Conservation (phyloP, 1,139 yeast species). For the Kodamaea sp. region DNA sequence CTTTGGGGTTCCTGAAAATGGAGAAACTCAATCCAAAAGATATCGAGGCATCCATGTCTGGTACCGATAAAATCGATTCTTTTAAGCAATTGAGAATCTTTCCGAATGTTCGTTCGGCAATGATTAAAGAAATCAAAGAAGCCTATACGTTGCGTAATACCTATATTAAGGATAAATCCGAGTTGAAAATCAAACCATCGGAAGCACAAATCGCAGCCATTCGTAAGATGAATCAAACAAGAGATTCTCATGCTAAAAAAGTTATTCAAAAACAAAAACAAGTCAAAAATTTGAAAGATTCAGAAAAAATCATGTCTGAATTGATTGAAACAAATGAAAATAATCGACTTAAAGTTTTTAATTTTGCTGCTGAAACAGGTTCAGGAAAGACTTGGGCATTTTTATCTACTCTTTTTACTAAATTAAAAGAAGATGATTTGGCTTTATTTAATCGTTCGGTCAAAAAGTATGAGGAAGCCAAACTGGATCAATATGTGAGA, state of each 20-base stretch:
- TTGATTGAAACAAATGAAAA: conserved; percentile 29
- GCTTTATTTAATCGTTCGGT: conserved; percentile 23
- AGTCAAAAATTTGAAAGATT: conserved; percentile 13
- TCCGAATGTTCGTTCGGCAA: conserved; percentile 62
- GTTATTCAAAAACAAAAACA: conserved; percentile 19
- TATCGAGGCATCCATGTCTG: conserved; percentile 17
- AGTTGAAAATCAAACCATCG: conserved; percentile 35
- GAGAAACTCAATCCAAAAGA: conserved; percentile 8
- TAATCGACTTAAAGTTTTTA: conserved; percentile 55
- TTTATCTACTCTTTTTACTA: conserved; percentile 68
- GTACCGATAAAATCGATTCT: conserved; percentile 38
- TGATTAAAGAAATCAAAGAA: conserved; percentile 54
- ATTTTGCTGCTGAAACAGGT: conserved; percentile 94
- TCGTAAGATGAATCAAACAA: conserved; percentile 39
- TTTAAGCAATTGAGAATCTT: conserved; percentile 65
- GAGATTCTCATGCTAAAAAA: conserved; percentile 19
- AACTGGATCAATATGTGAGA: conserved; percentile 46
- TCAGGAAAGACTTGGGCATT: conserved; percentile 96
- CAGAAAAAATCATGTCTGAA: conserved; percentile 20
- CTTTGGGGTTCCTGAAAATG: conserved; percentile 8
- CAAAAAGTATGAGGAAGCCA: conserved; percentile 30
- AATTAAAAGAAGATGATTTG: conserved; percentile 55
- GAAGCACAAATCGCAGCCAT: conserved; percentile 46
- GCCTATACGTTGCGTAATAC: conserved; percentile 44
- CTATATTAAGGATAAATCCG: conserved; percentile 28